Conservation (phyloP, 23 red algal genomes). For the Gracilaria vermiculophylla region DNA sequence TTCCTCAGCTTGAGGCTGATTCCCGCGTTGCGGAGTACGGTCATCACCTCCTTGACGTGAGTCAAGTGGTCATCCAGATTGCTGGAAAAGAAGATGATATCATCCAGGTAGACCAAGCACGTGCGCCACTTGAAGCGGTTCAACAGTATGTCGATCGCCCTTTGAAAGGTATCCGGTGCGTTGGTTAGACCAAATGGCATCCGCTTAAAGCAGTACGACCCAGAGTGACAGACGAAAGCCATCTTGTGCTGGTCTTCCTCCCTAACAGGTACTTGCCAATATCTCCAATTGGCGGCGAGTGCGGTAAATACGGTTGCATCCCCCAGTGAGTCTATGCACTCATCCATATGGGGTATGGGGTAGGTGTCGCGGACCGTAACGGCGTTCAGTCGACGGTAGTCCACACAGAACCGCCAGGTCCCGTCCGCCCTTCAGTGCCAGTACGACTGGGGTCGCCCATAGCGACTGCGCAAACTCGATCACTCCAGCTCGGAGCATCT, state of each 20-base stretch:
- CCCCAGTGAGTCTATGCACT: slow-evolving; percentile 43
- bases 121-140: neutral
- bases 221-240: slow-evolving; percentile 34
- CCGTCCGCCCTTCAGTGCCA: slow-evolving; percentile 11
- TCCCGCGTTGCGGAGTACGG: neutral
- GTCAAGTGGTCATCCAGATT: slow-evolving; percentile 13
- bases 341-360: slow-evolving; percentile 36
- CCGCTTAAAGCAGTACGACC: slow-evolving; percentile 23
- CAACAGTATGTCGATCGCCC: slow-evolving; percentile 31
- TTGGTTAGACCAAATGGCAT: slow-evolving; percentile 55
- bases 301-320: slow-evolving; percentile 12
- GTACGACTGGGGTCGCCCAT: slow-evolving; percentile 28
- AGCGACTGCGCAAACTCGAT: neutral
- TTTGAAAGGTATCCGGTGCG: slow-evolving; percentile 44
- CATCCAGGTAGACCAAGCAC: slow-evolving; percentile 31
- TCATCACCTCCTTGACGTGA: slow-evolving; percentile 33
- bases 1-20: slow-evolving; percentile 43
- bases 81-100: slow-evolving; percentile 38
- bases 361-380: neutral
- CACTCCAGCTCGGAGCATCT: slow-evolving; percentile 9
- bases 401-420: slow-evolving; percentile 4
- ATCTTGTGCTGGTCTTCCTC: slow-evolving; percentile 22
- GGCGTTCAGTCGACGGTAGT: slow-evolving; percentile 6
- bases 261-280: slow-evolving; percentile 24
- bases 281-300: slow-evolving; percentile 17